A percentile compares a stretch with the other conserved stretches of the same genome.
Evolutionary conservation across 176 grass and related monocot genomes (phyloP).

Genomic region (Cenchrus americanus): DNA sequence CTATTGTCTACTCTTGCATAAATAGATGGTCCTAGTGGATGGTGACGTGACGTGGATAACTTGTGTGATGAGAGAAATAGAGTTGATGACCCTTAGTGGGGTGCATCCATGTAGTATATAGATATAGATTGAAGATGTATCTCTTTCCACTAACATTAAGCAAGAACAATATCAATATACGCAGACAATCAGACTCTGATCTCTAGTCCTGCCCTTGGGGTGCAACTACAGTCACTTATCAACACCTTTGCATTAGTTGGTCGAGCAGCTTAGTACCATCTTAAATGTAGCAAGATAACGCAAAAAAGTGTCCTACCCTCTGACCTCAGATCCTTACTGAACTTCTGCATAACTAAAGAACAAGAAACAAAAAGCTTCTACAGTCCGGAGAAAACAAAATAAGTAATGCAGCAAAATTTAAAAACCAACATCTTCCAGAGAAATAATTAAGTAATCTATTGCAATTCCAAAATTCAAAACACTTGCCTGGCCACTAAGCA

Average conservation of each 20-base stretch:
- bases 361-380: background rate
- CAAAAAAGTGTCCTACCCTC: background rate
- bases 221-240: background rate
- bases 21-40: too few relatives aligned
- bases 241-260: too few relatives aligned
- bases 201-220: background rate
- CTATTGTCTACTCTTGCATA: background rate
- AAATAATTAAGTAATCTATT: background rate
- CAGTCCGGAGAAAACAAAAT: background rate
- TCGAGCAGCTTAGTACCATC: background rate
- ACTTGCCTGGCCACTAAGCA: slow-evolving; percentile 85
- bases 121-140: background rate
- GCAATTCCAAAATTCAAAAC: slow-evolving; percentile 29
- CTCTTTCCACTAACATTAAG: background rate
- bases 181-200: background rate
- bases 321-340: background rate
- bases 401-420: background rate
- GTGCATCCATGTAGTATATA: too few relatives aligned
- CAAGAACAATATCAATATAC: background rate
- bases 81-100: too few relatives aligned
- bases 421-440: slow-evolving; percentile 7
- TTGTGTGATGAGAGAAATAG: too few relatives aligned
- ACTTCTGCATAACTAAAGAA: background rate
- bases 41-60: too few relatives aligned
- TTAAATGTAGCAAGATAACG: background rate